Evolutionary conservation across 2,329 filamentous ascomycete genomes (phyloP).

Genomic region (Aciculosporium take): DNA sequence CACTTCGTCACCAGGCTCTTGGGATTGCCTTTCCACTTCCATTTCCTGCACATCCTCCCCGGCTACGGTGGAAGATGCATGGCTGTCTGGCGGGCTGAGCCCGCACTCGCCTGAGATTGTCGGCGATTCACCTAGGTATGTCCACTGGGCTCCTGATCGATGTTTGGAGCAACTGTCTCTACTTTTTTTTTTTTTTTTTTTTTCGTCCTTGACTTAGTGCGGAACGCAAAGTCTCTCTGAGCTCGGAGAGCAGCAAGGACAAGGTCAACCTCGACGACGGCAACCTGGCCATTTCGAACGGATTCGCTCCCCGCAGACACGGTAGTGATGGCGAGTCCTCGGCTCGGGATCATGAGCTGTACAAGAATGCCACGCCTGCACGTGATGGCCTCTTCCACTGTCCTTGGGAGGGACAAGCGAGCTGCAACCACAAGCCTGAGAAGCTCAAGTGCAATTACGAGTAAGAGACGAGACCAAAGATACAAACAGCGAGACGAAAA

Average conservation of each 20-base stretch:
- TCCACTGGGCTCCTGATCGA: slow-evolving; percentile 11
- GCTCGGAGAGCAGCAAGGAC: slow-evolving; percentile 15
- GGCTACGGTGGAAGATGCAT: slow-evolving; percentile 34
- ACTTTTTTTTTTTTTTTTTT: slow-evolving; percentile 13
- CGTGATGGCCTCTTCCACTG: slow-evolving; percentile 83
- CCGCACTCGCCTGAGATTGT: slow-evolving; percentile 33
- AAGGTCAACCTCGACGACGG: slow-evolving; percentile 17
- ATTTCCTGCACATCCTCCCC: slow-evolving; percentile 39
- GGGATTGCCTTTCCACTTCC: slow-evolving; percentile 37
- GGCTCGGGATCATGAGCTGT: slow-evolving; percentile 53
- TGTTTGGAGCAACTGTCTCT: slow-evolving; percentile 1
- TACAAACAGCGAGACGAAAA: too few relatives aligned
- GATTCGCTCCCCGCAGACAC: slow-evolving; percentile 32
- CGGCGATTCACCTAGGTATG: slow-evolving; percentile 41
- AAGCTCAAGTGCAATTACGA: slow-evolving; percentile 99
- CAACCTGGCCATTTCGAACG: slow-evolving; percentile 16
- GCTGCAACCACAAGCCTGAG: slow-evolving; percentile 80
- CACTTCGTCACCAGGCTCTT: slow-evolving; percentile 37
- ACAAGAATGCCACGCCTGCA: slow-evolving; percentile 49
- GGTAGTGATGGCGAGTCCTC: slow-evolving; percentile 38
- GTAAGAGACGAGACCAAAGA: slow-evolving; percentile 45
- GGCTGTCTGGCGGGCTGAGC: slow-evolving; percentile 21
- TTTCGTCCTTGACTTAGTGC: too few relatives aligned
- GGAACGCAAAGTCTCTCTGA: slow-evolving; percentile 18
- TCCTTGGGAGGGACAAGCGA: slow-evolving; percentile 59